phyloP scores from a whole-genome alignment of 257 asterid genomes.

The Nicotiana tabacum region DNA sequence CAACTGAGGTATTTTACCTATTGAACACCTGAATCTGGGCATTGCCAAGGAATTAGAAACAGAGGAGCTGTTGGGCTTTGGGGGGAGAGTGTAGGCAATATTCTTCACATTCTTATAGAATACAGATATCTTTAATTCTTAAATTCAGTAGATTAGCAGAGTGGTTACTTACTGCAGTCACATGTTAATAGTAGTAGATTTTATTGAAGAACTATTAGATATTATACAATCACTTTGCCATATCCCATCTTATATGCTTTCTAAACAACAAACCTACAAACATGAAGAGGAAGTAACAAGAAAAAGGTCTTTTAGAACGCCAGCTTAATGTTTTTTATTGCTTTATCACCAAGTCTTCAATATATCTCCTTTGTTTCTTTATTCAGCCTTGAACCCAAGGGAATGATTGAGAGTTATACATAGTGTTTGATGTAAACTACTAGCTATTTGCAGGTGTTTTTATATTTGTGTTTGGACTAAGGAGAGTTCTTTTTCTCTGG shows the following conservation, averaged over 20 bases:
- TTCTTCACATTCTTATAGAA: no score
- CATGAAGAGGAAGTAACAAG: not conserved
- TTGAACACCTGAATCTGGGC: no score
- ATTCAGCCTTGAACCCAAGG: not conserved
- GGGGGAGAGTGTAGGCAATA: no score
- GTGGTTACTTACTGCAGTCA: not conserved
- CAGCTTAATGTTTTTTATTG: not conserved
- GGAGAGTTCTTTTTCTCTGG: slow-evolving; percentile 19
- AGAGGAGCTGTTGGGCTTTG: not conserved
- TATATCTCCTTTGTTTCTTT: not conserved
- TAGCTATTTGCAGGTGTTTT: not conserved
- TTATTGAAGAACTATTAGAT: not conserved
- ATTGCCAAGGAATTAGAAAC: not conserved
- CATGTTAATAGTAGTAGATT: not conserved
- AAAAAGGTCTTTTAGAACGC: not conserved
- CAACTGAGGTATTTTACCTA: no score
- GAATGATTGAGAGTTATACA: not conserved
- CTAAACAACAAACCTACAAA: not conserved
- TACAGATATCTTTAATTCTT: not conserved
- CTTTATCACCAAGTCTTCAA: not conserved
- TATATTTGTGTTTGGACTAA: slow-evolving; percentile 1
- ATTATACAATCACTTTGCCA: not conserved
- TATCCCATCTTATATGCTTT: not conserved
- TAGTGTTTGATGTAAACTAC: not conserved
- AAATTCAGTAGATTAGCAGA: not conserved